Conservation (phyloP, 345 rosid genomes). For the Bretschneidera sinensis region DNA sequence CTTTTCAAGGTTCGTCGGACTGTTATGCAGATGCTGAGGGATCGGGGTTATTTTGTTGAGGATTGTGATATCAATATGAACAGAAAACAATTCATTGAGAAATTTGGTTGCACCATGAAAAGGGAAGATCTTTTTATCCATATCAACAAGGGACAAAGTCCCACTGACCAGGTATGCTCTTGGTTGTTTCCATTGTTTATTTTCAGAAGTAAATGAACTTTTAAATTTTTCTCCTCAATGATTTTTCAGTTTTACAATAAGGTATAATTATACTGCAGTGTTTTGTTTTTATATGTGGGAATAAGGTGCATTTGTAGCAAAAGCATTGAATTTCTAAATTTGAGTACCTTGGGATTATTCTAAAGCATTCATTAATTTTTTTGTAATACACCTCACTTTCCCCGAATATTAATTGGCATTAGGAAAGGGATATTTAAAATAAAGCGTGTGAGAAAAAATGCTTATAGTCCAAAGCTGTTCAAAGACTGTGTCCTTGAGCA, state of each 20-base stretch:
- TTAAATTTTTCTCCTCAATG: background rate
- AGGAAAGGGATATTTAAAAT: too few species aligned
- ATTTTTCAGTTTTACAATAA: background rate
- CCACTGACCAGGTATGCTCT: constrained; percentile 43
- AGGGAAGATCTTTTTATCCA: constrained; percentile 37
- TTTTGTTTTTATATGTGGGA: background rate
- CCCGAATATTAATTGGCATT: too few species aligned
- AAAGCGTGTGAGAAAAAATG: too few species aligned
- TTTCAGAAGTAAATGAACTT: too few species aligned
- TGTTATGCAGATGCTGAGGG: constrained; percentile 51
- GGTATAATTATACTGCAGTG: too few species aligned
- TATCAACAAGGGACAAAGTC: constrained; percentile 28
- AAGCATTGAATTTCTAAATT: background rate
- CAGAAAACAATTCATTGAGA: constrained; percentile 41
- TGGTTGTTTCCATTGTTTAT: background rate
- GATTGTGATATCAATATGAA: constrained; percentile 44
- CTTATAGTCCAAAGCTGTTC: too few species aligned
- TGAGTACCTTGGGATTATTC: background rate
- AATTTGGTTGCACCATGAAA: constrained; percentile 39
- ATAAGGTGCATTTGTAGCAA: background rate
- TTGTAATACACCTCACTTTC: too few species aligned
- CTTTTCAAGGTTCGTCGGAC: constrained; percentile 49
- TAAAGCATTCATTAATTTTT: background rate
- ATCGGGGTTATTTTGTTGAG: constrained; percentile 42
- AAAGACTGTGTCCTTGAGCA: too few species aligned